Base-by-base conservation (phyloP, 371 early-diverging fungal genomes). In the Mortierella sp. region DNA sequence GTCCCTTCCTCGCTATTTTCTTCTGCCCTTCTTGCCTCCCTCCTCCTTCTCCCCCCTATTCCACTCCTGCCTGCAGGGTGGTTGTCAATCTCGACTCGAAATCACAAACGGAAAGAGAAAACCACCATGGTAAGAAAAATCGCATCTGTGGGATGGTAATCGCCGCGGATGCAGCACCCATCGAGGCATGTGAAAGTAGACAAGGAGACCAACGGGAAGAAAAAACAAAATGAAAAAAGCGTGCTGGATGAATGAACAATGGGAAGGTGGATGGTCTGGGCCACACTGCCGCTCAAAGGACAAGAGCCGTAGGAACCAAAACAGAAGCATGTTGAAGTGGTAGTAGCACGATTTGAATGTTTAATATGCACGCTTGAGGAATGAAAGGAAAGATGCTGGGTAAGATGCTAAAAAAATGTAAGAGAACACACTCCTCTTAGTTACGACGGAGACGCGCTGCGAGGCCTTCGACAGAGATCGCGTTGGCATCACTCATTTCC, bases 401-500 rank as follows among this genome's bases (percentile, higher is more conserved):
- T 48, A 50, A 44, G 44, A 74, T 64, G 67, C 50, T 28, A 61
- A 46, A 46, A 72, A 48, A 72, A n/a, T 34, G 37, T 16, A 31
- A 43, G 21, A 54, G 54, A 37, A 21, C 11, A 44, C 4, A 40
- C 26, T n/a, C 57, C 24, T 40, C 44, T 67, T 81, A 78, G 50
- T 55, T 67, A 21, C 73, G 75, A 57, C 82, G 86, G 13, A 85
- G 79, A 74, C 86, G 86, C 44, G 79, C 67, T 50, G 86, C 34
- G 48, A 85, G 77, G 10, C 86, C 81, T 4, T 78, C 76, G 14
- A 85, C 86, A 8, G 61, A 6, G 70, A 85, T 76, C 26, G 86
- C 43, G 72, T 85, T 85, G 24, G 79, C 86, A n/a, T 70, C 82
- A 74, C 79, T 78, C 37, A 85, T 85, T 19, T 85, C 86, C 0